phyloP scores from a whole-genome alignment of 163 green algal genomes.

The Scenedesmus sp. region DNA sequence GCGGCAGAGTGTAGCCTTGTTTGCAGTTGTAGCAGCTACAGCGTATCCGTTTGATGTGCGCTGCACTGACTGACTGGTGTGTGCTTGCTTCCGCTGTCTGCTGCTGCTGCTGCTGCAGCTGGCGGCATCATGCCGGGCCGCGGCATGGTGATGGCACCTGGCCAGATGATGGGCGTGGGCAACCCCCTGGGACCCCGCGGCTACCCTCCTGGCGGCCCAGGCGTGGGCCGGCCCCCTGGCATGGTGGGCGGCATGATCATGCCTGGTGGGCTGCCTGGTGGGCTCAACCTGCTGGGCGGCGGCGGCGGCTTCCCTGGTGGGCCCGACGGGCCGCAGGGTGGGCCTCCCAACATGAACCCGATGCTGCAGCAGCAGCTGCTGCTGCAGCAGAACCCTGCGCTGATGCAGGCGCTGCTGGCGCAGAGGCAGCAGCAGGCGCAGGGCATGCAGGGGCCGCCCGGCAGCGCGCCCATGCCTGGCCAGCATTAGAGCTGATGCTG shows the following conservation, averaged over 20 bases:
- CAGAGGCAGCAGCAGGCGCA: constrained; percentile 23
- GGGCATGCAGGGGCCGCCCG: background rate
- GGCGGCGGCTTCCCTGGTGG: background rate
- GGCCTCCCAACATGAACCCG: constrained; percentile 15
- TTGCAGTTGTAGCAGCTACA: background rate
- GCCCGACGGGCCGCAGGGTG: background rate
- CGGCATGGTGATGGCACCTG: constrained; percentile 48
- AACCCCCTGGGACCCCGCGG: constrained; percentile 13
- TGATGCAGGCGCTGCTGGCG: constrained; percentile 35
- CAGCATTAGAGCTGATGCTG: background rate
- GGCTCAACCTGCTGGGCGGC: constrained; percentile 42
- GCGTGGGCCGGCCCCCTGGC: constrained; percentile 18
- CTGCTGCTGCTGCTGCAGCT: background rate
- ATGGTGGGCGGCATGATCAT: constrained; percentile 17
- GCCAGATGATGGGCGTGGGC: constrained; percentile 45
- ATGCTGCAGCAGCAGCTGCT: constrained; percentile 36
- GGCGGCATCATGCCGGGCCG: constrained; percentile 36
- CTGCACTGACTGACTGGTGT: background rate
- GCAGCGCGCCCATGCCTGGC: constrained; percentile 35
- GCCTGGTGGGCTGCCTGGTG: constrained; percentile 21
- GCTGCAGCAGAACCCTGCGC: constrained; percentile 38
- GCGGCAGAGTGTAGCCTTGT: background rate
- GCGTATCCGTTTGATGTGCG: background rate
- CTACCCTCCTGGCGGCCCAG: constrained; percentile 27
- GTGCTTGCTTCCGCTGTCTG: background rate